A percentile compares a stretch with the other conserved stretches of the same genome.
phyloP scores from a whole-genome alignment of 108 stramenopile species.

The Nannochloropsis gaditana region DNA sequence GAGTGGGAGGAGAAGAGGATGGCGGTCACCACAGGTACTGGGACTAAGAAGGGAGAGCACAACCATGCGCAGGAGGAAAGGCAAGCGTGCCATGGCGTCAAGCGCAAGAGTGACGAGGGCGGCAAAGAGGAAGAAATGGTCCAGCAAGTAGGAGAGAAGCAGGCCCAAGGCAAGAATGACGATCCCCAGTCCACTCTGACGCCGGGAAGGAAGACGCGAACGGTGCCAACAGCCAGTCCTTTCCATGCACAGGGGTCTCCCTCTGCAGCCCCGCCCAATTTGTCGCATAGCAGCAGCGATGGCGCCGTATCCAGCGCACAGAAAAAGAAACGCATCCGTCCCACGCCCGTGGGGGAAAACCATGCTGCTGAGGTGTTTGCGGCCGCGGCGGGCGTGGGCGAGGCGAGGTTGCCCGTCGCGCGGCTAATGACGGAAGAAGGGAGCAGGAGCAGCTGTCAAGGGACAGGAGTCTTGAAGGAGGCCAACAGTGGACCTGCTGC shows the following conservation, averaged over 20 bases:
- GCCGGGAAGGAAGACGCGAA: neutral
- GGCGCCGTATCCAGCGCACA: neutral
- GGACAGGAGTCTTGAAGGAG: neutral
- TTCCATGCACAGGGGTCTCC: neutral
- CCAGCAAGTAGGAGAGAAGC: neutral
- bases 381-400: neutral
- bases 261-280: too few species aligned
- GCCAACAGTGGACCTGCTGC: neutral
- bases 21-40: neutral
- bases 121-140: neutral
- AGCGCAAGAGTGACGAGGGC: neutral
- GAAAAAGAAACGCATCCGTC: constrained; percentile 1
- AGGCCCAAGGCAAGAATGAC: neutral
- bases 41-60: neutral
- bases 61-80: neutral
- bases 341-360: neutral
- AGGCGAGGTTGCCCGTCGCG: neutral
- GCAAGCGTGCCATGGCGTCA: neutral
- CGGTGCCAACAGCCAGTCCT: neutral
- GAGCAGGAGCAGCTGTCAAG: neutral
- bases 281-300: neutral
- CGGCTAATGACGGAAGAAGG: neutral
- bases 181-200: neutral
- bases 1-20: neutral
- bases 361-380: neutral